These are phyloP conservation scores for Epichloe aotearoae DNA, from an alignment of 2,329 filamentous ascomycete genomes.

Conservation along the genomic window DNA sequence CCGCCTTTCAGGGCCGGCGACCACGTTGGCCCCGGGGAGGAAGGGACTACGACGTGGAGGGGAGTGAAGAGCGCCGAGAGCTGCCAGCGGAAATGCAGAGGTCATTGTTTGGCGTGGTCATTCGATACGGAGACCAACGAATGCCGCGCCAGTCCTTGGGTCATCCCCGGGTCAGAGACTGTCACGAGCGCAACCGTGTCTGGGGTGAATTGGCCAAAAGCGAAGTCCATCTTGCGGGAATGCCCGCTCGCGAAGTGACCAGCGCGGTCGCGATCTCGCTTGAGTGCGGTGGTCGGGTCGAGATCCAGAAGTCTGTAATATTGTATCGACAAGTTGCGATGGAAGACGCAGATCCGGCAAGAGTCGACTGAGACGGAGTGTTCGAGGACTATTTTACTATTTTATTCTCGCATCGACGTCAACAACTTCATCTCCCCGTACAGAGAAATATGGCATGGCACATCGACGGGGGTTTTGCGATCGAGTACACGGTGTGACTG, in stretches of 20 bases:
- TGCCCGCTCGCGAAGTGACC: background rate
- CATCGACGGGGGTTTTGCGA: no score
- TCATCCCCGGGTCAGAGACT: conserved; percentile 27
- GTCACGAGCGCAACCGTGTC: conserved; percentile 10
- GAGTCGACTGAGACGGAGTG: no score
- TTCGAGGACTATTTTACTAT: no score
- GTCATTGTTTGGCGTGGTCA: conserved; percentile 37
- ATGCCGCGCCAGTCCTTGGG: conserved; percentile 36
- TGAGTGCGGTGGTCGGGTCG: no score
- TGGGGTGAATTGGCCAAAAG: conserved; percentile 19
- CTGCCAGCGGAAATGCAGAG: conserved; percentile 30
- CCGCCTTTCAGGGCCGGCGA: conserved; percentile 26
- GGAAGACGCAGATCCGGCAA: no score
- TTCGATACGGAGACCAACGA: conserved; percentile 26
- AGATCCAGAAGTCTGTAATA: no score
- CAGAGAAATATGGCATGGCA: no score
- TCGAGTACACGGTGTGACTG: no score
- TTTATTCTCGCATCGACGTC: no score
- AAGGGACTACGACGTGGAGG: conserved; percentile 24
- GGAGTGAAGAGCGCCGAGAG: conserved; percentile 25
- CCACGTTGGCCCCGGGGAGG: conserved; percentile 37
- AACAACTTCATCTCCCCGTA: no score
- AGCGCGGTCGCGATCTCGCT: background rate
- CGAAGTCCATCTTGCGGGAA: conserved; percentile 13
- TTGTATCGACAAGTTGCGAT: no score